Evolutionary conservation across 23 red algal genomes (phyloP).

Genomic region (Pyropia haitanensis): DNA sequence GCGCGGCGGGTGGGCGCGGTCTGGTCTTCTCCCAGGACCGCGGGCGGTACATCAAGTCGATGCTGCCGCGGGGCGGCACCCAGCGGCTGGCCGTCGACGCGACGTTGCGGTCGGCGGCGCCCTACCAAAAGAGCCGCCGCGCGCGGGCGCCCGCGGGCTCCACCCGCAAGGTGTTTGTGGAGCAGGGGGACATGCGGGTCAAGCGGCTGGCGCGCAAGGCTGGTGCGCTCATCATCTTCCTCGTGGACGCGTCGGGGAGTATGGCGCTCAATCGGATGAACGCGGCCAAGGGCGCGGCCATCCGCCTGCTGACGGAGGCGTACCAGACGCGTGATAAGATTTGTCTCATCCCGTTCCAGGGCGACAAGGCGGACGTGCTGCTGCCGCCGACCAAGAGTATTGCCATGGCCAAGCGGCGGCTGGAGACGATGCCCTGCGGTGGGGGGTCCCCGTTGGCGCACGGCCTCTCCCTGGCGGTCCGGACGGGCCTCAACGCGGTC

Average conservation of each 20-base stretch:
- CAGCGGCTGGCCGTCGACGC: conserved; percentile 87
- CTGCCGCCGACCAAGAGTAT: conserved; percentile 92
- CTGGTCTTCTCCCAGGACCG: conserved; percentile 90
- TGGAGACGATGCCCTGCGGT: conserved; percentile 99
- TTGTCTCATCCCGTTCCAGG: conserved; percentile 86
- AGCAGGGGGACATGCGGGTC: conserved; percentile 76
- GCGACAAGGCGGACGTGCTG: conserved; percentile 83
- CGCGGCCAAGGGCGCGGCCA: conserved; percentile 95
- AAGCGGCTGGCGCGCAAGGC: conserved; percentile 90
- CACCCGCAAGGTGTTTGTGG: conserved; percentile 71
- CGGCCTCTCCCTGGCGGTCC: conserved; percentile 61
- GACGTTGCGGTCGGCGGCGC: conserved; percentile 88
- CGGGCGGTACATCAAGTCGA: conserved; percentile 98
- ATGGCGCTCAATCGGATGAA: conserved; percentile 99
- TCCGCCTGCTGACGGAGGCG: conserved; percentile 85
- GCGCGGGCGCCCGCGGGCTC: conserved; percentile 8
- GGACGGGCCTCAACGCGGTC: conserved; percentile 70
- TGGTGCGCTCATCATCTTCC: conserved; percentile 84
- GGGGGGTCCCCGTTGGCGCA: conserved; percentile 96
- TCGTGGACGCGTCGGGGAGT: conserved; percentile 89
- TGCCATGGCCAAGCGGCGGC: conserved; percentile 89
- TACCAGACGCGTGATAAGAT: conserved; percentile 98
- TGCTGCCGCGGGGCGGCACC: conserved; percentile 76
- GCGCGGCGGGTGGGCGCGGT: conserved; percentile 70
- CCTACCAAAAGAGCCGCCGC: conserved; percentile 74